Base-by-base conservation (phyloP, 805 yeast genomes). In the Kodamaea nitidulidarum region DNA sequence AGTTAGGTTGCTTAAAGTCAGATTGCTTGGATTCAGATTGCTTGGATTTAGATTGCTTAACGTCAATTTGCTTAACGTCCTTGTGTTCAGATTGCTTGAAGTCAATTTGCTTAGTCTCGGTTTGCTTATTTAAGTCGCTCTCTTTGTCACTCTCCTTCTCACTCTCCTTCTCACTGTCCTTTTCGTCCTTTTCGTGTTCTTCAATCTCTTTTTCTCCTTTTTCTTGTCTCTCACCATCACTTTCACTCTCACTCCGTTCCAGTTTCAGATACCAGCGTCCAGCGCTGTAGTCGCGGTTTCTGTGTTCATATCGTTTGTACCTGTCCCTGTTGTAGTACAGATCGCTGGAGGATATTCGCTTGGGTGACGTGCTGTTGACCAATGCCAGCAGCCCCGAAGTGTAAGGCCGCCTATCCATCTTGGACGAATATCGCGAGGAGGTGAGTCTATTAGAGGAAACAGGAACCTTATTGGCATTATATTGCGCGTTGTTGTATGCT, bases 291-390 rank as follows among this genome's bases (percentile, higher is more conserved):
- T 38, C 32, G 28, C 41, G 21, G 26, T 33, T 32, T 21, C 34
- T 26, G 24, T 38, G 32, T 27, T 33, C 41, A 15, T 22, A 38
- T 7, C 41, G 20, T 30, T 38, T 38, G 24, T 25, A 38, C 22
- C 35, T n/a, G 16, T 36, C 39, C 15, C 37, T 21, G 12, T 52
- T 44, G 42, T 58, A 61, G 42, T 61, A 61, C 4, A 63, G 54
- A 40, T 61, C 65, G 21, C 50, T 46, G 4, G 40, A 26, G 5
- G 29, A 24, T 30, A 34, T 44, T n/a, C 50, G 38, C 38, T 46
- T 53, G 2, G 38, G 27, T 7, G 37, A 14, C 11, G 35, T 43
- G 28, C 52, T 47, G 38, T 51, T 52, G 22, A 54, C 40, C 11
- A 53, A 33, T 3, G 52, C 43, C 17, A 51, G 45, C n/a, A 50